Percentiles rank a stretch among this genome's conserved stretches.
These are phyloP conservation scores for Termitomyces sp. DNA, from an alignment of 1,284 basidiomycete species.

Conservation along the genomic window DNA sequence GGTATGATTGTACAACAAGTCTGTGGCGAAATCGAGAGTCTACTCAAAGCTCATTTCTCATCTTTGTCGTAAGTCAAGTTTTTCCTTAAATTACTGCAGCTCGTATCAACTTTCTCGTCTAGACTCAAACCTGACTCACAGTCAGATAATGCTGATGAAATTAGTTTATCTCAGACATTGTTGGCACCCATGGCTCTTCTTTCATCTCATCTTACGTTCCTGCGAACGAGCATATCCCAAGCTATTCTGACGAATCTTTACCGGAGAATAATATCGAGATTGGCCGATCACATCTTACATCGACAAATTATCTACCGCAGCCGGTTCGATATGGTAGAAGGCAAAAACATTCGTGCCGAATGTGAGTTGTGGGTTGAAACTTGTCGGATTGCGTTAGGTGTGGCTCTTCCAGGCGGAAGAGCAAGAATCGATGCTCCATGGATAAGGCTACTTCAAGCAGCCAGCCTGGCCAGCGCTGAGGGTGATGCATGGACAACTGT, in stretches of 20 bases:
- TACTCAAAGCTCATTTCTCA: slow-evolving; percentile 66
- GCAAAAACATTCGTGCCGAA: slow-evolving; percentile 56
- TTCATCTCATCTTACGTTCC: slow-evolving; percentile 64
- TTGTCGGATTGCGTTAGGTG: slow-evolving; percentile 52
- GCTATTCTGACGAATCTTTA: slow-evolving; percentile 57
- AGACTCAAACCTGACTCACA: slow-evolving; percentile 15
- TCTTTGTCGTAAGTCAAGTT: slow-evolving; percentile 32
- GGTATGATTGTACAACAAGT: slow-evolving; percentile 82
- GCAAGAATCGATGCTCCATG: slow-evolving; percentile 65
- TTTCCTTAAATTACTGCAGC: background rate
- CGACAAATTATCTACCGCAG: slow-evolving; percentile 79
- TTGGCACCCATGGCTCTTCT: slow-evolving; percentile 68
- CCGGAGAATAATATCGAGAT: slow-evolving; percentile 57
- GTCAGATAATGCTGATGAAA: slow-evolving; percentile 32
- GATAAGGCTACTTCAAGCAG: slow-evolving; percentile 64
- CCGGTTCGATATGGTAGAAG: slow-evolving; percentile 52
- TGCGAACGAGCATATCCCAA: slow-evolving; percentile 57
- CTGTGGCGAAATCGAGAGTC: slow-evolving; percentile 71
- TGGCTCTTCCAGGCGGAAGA: slow-evolving; percentile 32
- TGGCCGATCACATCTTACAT: slow-evolving; percentile 74
- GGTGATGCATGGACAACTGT: slow-evolving; percentile 43
- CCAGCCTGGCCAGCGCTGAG: slow-evolving; percentile 57
- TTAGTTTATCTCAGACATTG: slow-evolving; percentile 59
- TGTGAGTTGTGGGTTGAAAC: slow-evolving; percentile 78
- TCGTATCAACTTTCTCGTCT: background rate